A percentile compares a stretch with the other conserved stretches of the same genome.
Evolutionary conservation across 192 early-diverging fungal species (phyloP).

Genomic region (Coemansia sp.): DNA sequence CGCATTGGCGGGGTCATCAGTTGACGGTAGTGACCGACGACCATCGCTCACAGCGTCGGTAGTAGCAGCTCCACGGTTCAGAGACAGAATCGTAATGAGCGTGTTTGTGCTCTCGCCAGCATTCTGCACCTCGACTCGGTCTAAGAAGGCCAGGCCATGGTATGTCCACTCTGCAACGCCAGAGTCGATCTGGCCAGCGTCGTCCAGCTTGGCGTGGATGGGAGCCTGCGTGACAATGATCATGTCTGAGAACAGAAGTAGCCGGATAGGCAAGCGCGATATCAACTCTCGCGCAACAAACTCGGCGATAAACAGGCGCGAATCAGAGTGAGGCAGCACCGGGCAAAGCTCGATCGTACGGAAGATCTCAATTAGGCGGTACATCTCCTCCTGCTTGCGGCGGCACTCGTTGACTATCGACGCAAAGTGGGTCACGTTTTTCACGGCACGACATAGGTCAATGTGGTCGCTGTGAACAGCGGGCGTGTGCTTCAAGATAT

Average conservation of each 20-base stretch:
- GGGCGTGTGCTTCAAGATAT: constrained; percentile 50
- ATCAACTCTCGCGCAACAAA: constrained; percentile 48
- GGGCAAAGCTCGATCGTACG: constrained; percentile 41
- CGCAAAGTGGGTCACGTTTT: constrained; percentile 49
- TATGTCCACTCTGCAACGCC: constrained; percentile 39
- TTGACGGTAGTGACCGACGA: constrained; percentile 34
- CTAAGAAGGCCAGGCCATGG: constrained; percentile 40
- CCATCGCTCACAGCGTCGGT: constrained; percentile 1
- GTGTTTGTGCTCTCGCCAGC: constrained; percentile 47
- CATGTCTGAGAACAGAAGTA: constrained; percentile 46
- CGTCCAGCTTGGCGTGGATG: constrained; percentile 27
- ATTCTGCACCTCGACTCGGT: constrained; percentile 49
- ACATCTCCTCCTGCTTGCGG: constrained; percentile 49
- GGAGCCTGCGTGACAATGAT: constrained; percentile 46
- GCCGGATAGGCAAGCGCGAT: constrained; percentile 41
- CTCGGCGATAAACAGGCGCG: constrained; percentile 37
- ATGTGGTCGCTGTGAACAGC: constrained; percentile 49
- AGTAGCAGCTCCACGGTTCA: constrained; percentile 29
- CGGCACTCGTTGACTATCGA: constrained; percentile 52
- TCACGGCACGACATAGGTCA: constrained; percentile 49
- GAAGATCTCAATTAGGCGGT: constrained; percentile 34
- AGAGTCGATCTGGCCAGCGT: constrained; percentile 15
- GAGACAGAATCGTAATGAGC: constrained; percentile 47
- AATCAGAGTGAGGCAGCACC: constrained; percentile 25
- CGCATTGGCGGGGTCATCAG: constrained; percentile 3